Base-by-base conservation (phyloP, 495 filamentous ascomycete species). In the Filosporella fistucella region DNA sequence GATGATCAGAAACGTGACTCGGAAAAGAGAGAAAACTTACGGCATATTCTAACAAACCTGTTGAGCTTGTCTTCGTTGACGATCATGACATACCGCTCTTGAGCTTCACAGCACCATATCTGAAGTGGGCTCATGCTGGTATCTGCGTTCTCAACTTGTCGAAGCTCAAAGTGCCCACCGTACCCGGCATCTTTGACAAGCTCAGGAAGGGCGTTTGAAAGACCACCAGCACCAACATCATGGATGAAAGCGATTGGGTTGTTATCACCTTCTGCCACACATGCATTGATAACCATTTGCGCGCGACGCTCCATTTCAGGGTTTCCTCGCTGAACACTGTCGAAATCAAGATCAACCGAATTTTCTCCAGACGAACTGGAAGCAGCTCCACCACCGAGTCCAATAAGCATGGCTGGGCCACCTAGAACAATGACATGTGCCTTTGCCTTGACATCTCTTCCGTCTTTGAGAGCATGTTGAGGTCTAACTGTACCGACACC, bases 241-340 rank as follows among this genome's bases (percentile, higher is more conserved):
- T 98, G 93, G 59, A 98, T 96, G 67, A 95, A 90, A 45, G 84
- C 81, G 46, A 98, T 97, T 0, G 93, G 93, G 60, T 86, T 96
- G 35, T 85, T 68, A 1, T 80, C 70, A 10, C 91, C 91, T 63
- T 96, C 74, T 1, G 90, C 81, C 22, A 84, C 78, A 68, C 93
- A 98, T 1, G 87, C 80, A 66, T 96, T 90, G 68, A 98, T 97
- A 30, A 97, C 93, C 74, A 93, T 90, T 62, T 98, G 93, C 4
- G 90, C 94, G 58, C 93, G 77, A 16, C 93, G 78, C 63, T 98
- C 88, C 63, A 96, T 88, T 68, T 98, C 93, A 4, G 93, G 89
- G 55, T 98, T 98, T 3, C 84, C 86, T 68, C 93, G 72, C 65
- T 98, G 93, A 30, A 98, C 93, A 65, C 88, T 95, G 50, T 90